A percentile compares a stretch with the other conserved stretches of the same genome.
Evolutionary conservation across 768 basidiomycete genomes (phyloP).

Genomic region (Ephemerocybe angulata): DNA sequence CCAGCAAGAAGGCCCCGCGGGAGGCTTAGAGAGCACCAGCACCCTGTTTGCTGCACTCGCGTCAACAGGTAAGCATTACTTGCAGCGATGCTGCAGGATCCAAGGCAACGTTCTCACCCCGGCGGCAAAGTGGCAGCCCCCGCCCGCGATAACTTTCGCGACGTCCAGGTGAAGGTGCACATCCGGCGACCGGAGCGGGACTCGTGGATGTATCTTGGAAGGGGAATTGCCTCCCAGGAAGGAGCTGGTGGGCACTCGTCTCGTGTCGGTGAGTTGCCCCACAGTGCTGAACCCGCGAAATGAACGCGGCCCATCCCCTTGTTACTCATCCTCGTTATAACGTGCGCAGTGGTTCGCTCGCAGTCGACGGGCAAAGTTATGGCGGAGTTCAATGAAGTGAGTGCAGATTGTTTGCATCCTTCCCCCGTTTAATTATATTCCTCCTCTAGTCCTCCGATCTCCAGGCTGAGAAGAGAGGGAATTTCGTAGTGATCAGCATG

Average conservation of each 20-base stretch:
- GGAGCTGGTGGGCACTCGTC: conserved; percentile 70
- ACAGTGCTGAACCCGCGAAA: not conserved
- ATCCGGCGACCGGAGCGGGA: conserved; percentile 76
- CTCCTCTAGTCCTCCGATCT: conserved; percentile 54
- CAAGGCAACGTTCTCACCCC: too few relatives aligned
- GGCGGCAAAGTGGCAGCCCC: conserved; percentile 16
- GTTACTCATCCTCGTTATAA: not conserved
- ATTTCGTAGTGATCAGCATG: conserved; percentile 80
- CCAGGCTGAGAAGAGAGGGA: conserved; percentile 84
- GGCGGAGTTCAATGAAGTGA: conserved; percentile 67
- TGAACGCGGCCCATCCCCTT: not conserved
- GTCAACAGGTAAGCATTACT: not conserved
- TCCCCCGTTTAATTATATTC: conserved; percentile 1
- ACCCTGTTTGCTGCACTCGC: not conserved
- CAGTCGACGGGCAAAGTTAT: conserved; percentile 64
- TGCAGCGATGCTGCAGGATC: too few relatives aligned
- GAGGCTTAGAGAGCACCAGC: not conserved
- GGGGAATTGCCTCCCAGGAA: conserved; percentile 75
- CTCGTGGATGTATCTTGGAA: conserved; percentile 77
- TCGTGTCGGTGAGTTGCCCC: conserved; percentile 68
- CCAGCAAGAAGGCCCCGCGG: not conserved
- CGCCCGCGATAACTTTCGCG: conserved; percentile 59
- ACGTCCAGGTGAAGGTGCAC: conserved; percentile 82
- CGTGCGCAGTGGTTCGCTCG: conserved; percentile 55
- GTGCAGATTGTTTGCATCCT: conserved; percentile 15